Evolutionary conservation across 805 yeast genomes (phyloP).

Genomic region (Kluyveromyces starmeri): DNA sequence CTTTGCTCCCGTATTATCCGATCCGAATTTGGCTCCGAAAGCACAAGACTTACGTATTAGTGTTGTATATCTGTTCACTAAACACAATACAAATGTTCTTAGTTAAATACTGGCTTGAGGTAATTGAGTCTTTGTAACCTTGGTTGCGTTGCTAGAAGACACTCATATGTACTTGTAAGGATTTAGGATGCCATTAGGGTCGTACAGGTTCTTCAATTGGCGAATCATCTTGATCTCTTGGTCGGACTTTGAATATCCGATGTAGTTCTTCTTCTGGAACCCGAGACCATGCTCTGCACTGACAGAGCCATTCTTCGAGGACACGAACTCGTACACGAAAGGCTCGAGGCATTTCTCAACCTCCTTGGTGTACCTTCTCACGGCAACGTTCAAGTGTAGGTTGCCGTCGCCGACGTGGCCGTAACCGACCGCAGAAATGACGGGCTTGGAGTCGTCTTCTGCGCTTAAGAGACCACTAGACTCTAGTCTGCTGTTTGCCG

Average conservation of each 20-base stretch:
- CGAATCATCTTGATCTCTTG: conserved; percentile 67
- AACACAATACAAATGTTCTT: no score
- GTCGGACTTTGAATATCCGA: conserved; percentile 73
- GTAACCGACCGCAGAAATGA: conserved; percentile 83
- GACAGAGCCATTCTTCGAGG: conserved; percentile 65
- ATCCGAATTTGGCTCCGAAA: no score
- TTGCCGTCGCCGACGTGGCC: conserved; percentile 99
- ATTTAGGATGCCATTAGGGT: conserved; percentile 86
- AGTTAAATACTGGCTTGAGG: no score
- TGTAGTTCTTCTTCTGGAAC: conserved; percentile 87
- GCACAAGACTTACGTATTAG: no score
- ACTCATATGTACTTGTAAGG: conserved; percentile 83
- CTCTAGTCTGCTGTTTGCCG: conserved; percentile 51
- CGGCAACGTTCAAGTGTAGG: conserved; percentile 87
- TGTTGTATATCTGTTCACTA: no score
- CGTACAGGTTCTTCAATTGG: conserved; percentile 69
- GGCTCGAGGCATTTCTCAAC: conserved; percentile 86
- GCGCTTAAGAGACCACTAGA: conserved; percentile 54
- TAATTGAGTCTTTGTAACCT: no score
- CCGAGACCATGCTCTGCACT: conserved; percentile 98
- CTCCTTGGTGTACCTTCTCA: conserved; percentile 67
- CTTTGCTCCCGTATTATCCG: no score
- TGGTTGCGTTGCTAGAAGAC: no score
- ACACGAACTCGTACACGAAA: conserved; percentile 87
- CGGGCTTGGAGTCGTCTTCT: conserved; percentile 55